Conservation (phyloP, 176 grass and related monocot species). For the Aechmea fasciata region DNA sequence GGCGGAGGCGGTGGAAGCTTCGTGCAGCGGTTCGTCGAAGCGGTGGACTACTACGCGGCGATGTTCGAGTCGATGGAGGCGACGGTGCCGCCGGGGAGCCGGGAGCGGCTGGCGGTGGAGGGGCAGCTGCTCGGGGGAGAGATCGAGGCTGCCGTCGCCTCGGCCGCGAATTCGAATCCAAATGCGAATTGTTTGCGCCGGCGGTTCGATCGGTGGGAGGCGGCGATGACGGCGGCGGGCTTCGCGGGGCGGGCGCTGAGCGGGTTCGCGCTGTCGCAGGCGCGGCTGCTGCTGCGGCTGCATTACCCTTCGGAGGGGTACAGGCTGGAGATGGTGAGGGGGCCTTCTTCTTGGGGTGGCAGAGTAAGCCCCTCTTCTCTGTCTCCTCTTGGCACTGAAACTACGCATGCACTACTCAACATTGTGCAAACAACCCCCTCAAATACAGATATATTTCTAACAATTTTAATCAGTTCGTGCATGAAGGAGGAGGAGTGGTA, state of each 20-base stretch:
- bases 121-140: slow-evolving; percentile 62
- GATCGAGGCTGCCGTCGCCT: slow-evolving; percentile 54
- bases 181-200: slow-evolving; percentile 28
- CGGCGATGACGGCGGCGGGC: slow-evolving; percentile 33
- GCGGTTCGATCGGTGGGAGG: slow-evolving; percentile 64
- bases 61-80: slow-evolving; percentile 93
- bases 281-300: slow-evolving; percentile 74
- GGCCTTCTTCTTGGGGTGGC: slow-evolving; percentile 85
- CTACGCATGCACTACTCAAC: neutral
- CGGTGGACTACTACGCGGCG: slow-evolving; percentile 69
- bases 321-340: slow-evolving; percentile 63
- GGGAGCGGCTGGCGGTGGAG: slow-evolving; percentile 71
- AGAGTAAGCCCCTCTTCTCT: slow-evolving; percentile 72
- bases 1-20: slow-evolving; percentile 4
- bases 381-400: slow-evolving; percentile 73
- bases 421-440: too few relatives aligned
- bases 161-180: neutral
- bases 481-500: too few relatives aligned
- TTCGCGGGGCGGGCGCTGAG: slow-evolving; percentile 57
- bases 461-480: too few relatives aligned
- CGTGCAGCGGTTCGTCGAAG: slow-evolving; percentile 28
- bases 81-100: slow-evolving; percentile 70
- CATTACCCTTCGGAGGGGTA: slow-evolving; percentile 98
- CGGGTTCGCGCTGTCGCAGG: slow-evolving; percentile 76
- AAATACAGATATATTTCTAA: neutral